Evolutionary conservation across 2,329 filamentous ascomycete genomes (phyloP).

Genomic region (Colletotrichum camelliae): DNA sequence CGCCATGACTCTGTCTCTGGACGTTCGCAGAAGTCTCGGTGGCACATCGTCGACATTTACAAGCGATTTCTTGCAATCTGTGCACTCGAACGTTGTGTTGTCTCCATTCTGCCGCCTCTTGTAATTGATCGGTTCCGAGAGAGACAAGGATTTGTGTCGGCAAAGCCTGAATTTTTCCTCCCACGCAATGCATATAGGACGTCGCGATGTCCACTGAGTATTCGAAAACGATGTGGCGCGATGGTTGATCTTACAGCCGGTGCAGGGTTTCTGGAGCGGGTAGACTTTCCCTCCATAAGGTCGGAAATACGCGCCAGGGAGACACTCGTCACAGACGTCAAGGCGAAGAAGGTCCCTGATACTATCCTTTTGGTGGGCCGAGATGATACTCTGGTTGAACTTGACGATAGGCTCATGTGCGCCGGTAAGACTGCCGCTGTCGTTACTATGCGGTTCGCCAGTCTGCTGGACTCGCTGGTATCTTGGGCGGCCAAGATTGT

Average conservation of each 20-base stretch:
- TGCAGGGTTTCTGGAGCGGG: neutral
- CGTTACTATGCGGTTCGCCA: neutral
- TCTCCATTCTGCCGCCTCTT: neutral
- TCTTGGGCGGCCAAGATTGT: neutral
- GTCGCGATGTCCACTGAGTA: neutral
- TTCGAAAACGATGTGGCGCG: neutral
- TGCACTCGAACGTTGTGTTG: neutral
- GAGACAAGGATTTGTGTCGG: neutral
- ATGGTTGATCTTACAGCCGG: neutral
- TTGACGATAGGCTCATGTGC: neutral
- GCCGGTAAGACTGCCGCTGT: neutral
- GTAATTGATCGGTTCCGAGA: neutral
- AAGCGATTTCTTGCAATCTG: neutral
- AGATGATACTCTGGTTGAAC: neutral
- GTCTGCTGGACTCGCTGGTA: neutral
- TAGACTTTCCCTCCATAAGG: neutral
- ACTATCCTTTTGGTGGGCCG: fast-evolving
- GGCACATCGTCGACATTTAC: neutral
- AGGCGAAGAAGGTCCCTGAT: neutral
- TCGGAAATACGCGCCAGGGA: neutral
- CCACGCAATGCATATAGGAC: neutral
- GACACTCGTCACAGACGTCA: neutral
- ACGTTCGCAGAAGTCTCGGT: neutral
- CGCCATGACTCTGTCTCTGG: neutral
- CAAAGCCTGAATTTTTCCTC: neutral